Evolutionary conservation across 139 green algal genomes (phyloP), one percentile per base, ranked within the genome.

Genomic region (Tetradesmus lagerheimii): DNA sequence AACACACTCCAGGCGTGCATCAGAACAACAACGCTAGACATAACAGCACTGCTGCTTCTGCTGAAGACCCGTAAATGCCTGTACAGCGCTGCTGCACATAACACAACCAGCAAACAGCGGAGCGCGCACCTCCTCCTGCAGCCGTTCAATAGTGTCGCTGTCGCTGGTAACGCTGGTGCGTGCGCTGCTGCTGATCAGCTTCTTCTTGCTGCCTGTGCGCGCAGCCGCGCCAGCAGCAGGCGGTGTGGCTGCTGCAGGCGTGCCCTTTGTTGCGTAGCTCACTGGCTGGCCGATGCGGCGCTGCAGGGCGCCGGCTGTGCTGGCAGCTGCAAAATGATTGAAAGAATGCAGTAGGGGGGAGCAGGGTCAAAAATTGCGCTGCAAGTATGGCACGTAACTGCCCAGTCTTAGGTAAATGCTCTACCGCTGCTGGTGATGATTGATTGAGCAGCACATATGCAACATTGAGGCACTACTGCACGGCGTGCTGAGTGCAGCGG

Each of bases 101-200:
- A n/a, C 20, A 27, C 31, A 37, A 4, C 18, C 14, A 3, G 14
- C 39, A 39, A n/a, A n/a, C n/a, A n/a, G n/a, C n/a, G n/a, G n/a
- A n/a, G n/a, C n/a, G n/a, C 62, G 2, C 31, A 79, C 34, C 66
- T 92, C 88, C 75, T 92, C 87, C 23, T 90, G 81, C 43, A 90
- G 82, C 34, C 83, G 53, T 27, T 80, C 83, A 27, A 92, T 45
- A 39, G 80, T 87, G 43, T 93, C 91, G 57, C 41, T 57, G 11
- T 90, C 77, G 43, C 77, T 84, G 43, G 75, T 57, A 20, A 67
- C 20, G 50, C 45, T 83, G 34, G 75, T 57, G 43, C 66, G 67
- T 11, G n/a, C 4, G 35, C 66, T 83, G 25, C 27, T 47, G 18
- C 45, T 47, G 78, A 88, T 88, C 62, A 88, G 62, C 38, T 62